Evolutionary conservation across 1,139 yeast genomes (phyloP).

Genomic region (Nematodospora anomalae): DNA sequence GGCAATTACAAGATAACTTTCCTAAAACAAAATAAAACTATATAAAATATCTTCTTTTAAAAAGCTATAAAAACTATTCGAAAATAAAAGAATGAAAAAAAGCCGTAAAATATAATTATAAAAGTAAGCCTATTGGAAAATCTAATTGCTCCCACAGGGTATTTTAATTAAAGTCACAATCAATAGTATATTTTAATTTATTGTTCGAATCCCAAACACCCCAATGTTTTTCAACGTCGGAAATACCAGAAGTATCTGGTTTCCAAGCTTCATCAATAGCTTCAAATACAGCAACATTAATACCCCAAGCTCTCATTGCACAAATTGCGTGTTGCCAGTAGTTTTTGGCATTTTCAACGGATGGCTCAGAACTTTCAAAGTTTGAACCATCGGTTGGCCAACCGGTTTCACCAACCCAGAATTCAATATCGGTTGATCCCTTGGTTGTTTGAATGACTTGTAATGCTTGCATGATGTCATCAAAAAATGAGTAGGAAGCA

Average conservation of each 20-base stretch:
- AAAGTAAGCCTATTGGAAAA: not conserved
- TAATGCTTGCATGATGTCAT: slow-evolving; percentile 94
- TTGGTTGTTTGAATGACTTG: slow-evolving; percentile 81
- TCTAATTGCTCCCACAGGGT: not conserved
- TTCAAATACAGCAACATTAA: slow-evolving; percentile 88
- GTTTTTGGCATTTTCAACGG: slow-evolving; percentile 66
- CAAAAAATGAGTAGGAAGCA: slow-evolving; percentile 87
- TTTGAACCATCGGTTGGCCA: slow-evolving; percentile 92
- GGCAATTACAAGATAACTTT: not conserved
- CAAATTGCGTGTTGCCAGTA: slow-evolving; percentile 90
- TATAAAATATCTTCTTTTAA: not conserved
- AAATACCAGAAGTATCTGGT: slow-evolving; percentile 82
- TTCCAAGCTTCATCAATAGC: slow-evolving; percentile 97
- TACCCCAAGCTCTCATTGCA: slow-evolving; percentile 93
- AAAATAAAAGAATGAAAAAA: slow-evolving; percentile 1
- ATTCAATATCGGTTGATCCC: slow-evolving; percentile 78
- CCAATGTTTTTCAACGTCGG: slow-evolving; percentile 90
- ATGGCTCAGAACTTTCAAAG: slow-evolving; percentile 64
- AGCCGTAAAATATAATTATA: no score
- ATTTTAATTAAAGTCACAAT: slow-evolving; percentile 47
- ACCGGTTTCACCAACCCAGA: slow-evolving; percentile 99
- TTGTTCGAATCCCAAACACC: slow-evolving; percentile 72
- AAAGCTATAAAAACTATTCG: not conserved
- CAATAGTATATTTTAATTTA: slow-evolving; percentile 57
- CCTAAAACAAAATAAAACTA: not conserved